These are phyloP conservation scores for Diospyros kaki DNA, from an alignment of 148 eudicot genomes.

Conservation along the genomic window DNA sequence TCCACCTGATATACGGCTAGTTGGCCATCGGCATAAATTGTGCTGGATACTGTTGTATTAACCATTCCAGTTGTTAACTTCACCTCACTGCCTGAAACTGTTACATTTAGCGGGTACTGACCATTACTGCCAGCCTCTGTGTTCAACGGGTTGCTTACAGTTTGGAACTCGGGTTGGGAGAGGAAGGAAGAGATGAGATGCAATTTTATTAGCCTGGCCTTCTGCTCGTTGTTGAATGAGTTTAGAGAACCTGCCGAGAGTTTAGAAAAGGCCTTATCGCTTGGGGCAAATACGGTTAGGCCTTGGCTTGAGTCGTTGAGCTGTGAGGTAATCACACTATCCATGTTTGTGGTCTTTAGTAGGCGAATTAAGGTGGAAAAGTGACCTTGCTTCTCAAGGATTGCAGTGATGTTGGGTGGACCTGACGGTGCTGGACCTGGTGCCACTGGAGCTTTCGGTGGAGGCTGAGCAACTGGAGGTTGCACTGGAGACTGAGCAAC, in stretches of 20 bases:
- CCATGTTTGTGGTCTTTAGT: background rate
- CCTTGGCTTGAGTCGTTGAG: background rate
- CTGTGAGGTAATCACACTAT: background rate
- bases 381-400: background rate
- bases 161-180: background rate
- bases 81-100: background rate
- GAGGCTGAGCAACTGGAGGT: background rate
- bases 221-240: background rate
- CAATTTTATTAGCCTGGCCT: background rate
- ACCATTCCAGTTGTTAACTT: background rate
- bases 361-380: background rate
- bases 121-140: background rate
- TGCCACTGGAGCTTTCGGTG: background rate
- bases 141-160: constrained; percentile 1
- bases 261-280: background rate
- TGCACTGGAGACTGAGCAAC: background rate
- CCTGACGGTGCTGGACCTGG: background rate
- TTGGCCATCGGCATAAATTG: background rate
- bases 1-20: constrained; percentile 8
- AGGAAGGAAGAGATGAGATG: background rate
- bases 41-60: background rate
- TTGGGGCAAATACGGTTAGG: constrained; percentile 2
- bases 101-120: background rate
- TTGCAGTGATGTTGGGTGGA: constrained; percentile 4
- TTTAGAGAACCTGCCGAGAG: background rate